Base-by-base conservation (phyloP, 1,284 basidiomycete species). In the Coniophora puteana region DNA sequence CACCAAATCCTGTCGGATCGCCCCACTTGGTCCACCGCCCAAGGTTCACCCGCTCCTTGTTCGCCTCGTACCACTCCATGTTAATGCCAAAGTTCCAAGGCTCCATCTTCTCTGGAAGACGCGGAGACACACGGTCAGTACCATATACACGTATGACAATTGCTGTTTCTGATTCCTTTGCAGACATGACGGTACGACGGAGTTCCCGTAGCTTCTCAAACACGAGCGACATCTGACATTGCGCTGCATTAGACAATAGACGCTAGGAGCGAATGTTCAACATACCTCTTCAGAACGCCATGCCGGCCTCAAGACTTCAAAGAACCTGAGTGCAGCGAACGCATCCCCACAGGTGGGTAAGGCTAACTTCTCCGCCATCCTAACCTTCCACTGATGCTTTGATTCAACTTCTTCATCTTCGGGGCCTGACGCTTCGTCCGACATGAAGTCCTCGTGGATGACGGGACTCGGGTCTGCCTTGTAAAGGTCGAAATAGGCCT, bases 371-470 rank as follows among this genome's bases (percentile, higher is more conserved):
- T 27, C 26, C 26, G 26, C 26, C 35, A 36, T 36, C 8, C 21
- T 8, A 7, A 12, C 17, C 22, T 26, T 22, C 35, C 35, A 36
- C 6, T 26, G n/a, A n/a, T n/a, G n/a, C 17, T 16, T 10, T n/a
- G 17, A 21, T 20, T 44, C 38, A 13, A 5, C 4, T n/a, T 22
- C 24, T 30, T 35, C 39, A 28, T 33, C 43, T 21, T 44, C 43
- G 6, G 43, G 21, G 14, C 43, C 21, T 6, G 31, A 40, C 6
- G 30, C 43, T 28, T 44, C 43, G 41, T 44, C 38, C 7, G 38
- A 44, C 43, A 44, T 44, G 20, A 25, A 17, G 21, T 44, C 43
- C 4, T 29, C 30, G 18, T 27, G 16, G 7, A 44, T 12, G n/a
- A 44, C n/a, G 20, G 14, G 13, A 7, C 25, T 35, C 12, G 43